Conservation (phyloP, 2,329 filamentous ascomycete species). For the Diaporthe velutina region DNA sequence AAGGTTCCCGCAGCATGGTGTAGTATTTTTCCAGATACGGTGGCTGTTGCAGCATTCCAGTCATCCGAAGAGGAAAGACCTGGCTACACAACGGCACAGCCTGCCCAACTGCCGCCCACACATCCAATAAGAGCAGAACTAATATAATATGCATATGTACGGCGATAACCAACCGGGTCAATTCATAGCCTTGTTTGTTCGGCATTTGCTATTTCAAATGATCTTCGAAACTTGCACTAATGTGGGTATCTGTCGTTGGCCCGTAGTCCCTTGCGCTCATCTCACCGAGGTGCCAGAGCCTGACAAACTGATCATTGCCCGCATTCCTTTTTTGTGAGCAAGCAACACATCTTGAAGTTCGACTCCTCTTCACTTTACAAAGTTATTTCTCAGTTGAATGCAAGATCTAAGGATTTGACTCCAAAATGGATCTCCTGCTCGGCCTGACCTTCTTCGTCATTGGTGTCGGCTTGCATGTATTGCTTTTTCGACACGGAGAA, state of each 20-base stretch:
- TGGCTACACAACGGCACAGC: not conserved
- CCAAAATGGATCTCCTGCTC: not conserved
- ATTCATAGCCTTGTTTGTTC: not conserved
- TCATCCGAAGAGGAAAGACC: not conserved
- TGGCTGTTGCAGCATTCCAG: not conserved
- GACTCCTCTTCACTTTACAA: not conserved
- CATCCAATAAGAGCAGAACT: not conserved
- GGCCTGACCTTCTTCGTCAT: not conserved
- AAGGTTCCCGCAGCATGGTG: not conserved
- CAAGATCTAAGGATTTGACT: not conserved
- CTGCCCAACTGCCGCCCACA: not conserved
- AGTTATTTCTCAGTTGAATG: not conserved
- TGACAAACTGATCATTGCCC: not conserved
- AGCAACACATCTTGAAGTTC: rapidly evolving
- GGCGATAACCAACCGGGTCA: not conserved
- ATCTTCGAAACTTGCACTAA: not conserved
- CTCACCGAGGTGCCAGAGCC: not conserved
- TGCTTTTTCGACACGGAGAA: constrained; percentile 1
- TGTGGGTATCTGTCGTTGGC: not conserved
- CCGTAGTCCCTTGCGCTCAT: not conserved
- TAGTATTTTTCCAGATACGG: not conserved
- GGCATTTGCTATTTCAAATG: not conserved
- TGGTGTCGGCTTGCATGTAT: not conserved
- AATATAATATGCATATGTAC: not conserved
- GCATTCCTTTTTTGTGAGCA: not conserved